These are phyloP conservation scores for Clonostachys byssicola DNA, from an alignment of 2,329 filamentous ascomycete species.

Conservation along the genomic window DNA sequence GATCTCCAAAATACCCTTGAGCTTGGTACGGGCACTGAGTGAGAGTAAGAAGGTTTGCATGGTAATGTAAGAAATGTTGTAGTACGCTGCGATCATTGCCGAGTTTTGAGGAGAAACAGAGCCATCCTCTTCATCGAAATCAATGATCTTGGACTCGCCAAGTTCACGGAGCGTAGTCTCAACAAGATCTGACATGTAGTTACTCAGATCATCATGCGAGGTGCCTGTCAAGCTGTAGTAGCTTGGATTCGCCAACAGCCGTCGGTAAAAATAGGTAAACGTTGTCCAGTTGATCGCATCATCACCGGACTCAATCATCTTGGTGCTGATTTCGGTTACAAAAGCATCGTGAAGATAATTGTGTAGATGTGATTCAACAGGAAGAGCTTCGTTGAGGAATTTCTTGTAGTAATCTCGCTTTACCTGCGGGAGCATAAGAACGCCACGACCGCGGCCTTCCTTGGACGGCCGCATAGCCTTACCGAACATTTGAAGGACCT, in stretches of 20 bases:
- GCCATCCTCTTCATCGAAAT: slow-evolving; percentile 92
- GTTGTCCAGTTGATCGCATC: slow-evolving; percentile 98
- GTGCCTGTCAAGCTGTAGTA: slow-evolving; percentile 90
- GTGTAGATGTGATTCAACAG: slow-evolving; percentile 91
- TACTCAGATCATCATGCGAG: slow-evolving; percentile 88
- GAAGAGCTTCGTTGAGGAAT: slow-evolving; percentile 92
- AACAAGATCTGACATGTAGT: slow-evolving; percentile 89
- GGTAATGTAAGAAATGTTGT: slow-evolving; percentile 98
- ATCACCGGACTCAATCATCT: slow-evolving; percentile 91
- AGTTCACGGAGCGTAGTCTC: slow-evolving; percentile 90
- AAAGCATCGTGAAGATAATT: slow-evolving; percentile 93
- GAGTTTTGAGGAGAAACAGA: slow-evolving; percentile 86
- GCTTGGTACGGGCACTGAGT: slow-evolving; percentile 80
- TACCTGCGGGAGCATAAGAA: slow-evolving; percentile 93
- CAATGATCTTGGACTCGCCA: slow-evolving; percentile 89
- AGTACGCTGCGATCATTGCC: slow-evolving; percentile 97
- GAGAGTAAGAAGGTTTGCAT: slow-evolving; percentile 99
- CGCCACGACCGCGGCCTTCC: slow-evolving; percentile 79
- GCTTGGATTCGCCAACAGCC: slow-evolving; percentile 90
- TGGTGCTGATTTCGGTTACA: slow-evolving; percentile 93
- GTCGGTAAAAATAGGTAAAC: slow-evolving; percentile 96
- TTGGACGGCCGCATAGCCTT: slow-evolving; percentile 77
- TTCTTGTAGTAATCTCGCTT: slow-evolving; percentile 99
- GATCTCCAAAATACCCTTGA: slow-evolving; percentile 96
- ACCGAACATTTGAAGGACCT: slow-evolving; percentile 97